Evolutionary conservation across 768 basidiomycete species (phyloP).

Genomic region (Tephrocybe sp.): DNA sequence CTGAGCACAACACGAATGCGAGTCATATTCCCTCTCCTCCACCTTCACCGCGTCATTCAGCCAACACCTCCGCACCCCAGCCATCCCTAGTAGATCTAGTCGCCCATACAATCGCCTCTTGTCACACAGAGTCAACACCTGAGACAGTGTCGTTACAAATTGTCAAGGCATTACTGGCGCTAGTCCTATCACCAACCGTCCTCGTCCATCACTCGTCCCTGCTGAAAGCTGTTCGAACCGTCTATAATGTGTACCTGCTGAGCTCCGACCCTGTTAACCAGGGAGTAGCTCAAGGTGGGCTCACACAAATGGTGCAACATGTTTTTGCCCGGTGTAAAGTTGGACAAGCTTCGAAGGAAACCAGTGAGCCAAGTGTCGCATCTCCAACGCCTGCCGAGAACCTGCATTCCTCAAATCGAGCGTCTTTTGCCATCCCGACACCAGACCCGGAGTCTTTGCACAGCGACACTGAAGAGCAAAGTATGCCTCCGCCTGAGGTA

Average conservation of each 20-base stretch:
- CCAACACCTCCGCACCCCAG: constrained; percentile 44
- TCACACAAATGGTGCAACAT: constrained; percentile 98
- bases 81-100: constrained; percentile 90
- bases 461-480: background rate
- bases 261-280: constrained; percentile 91
- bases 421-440: constrained; percentile 10
- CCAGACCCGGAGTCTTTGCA: constrained; percentile 10
- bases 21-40: constrained; percentile 68
- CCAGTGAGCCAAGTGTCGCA: constrained; percentile 15
- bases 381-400: constrained; percentile 19
- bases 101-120: constrained; percentile 90
- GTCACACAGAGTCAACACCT: constrained; percentile 84
- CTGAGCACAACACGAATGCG: constrained; percentile 50
- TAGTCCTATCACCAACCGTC: constrained; percentile 83
- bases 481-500: background rate
- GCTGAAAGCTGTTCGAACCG: constrained; percentile 94
- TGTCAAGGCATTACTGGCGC: constrained; percentile 88
- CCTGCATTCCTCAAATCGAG: constrained; percentile 11
- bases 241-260: constrained; percentile 96
- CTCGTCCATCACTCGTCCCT: constrained; percentile 95
- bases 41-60: constrained; percentile 58
- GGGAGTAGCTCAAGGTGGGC: constrained; percentile 96
- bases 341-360: constrained; percentile 21
- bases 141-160: constrained; percentile 94
- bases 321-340: constrained; percentile 82